These are phyloP conservation scores for Theileria annulata DNA, from an alignment of 169 alveolate genomes.

Conservation along the genomic window DNA sequence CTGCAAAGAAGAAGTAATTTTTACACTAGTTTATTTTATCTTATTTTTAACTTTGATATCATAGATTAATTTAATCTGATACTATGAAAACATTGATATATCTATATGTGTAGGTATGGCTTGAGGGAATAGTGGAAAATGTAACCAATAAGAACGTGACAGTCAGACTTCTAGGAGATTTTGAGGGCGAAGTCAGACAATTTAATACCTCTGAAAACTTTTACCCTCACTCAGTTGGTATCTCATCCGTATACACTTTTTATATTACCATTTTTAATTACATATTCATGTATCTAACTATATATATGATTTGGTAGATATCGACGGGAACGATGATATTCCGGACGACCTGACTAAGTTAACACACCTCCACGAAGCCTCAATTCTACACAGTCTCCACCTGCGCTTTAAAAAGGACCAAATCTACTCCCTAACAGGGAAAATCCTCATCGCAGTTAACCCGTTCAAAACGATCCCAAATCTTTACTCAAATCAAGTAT, in stretches of 20 bases:
- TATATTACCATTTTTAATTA: not conserved
- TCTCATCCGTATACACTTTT: not conserved
- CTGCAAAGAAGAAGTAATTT: conserved; percentile 53
- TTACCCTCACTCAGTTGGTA: conserved; percentile 65
- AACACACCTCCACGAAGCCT: conserved; percentile 89
- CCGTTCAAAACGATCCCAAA: conserved; percentile 88
- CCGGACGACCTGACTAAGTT: conserved; percentile 86
- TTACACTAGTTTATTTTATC: not conserved
- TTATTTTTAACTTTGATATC: too few relatives aligned
- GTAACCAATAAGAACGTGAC: conserved; percentile 30
- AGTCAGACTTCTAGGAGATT: conserved; percentile 40
- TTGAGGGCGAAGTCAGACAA: conserved; percentile 24
- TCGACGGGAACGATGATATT: conserved; percentile 23
- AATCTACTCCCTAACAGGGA: conserved; percentile 96
- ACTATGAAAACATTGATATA: not conserved
- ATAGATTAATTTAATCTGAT: not conserved
- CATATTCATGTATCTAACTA: not conserved
- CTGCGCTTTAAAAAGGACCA: conserved; percentile 86
- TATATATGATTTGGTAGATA: conserved; percentile 15
- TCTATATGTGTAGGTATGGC: conserved; percentile 45
- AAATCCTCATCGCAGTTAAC: conserved; percentile 95
- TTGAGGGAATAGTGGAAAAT: conserved; percentile 56
- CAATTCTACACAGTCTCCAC: conserved; percentile 90
- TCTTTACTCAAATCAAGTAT: conserved; percentile 66
- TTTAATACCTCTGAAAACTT: conserved; percentile 30